Conservation (phyloP, 805 yeast genomes). For the Scheffersomyces lignosus region DNA sequence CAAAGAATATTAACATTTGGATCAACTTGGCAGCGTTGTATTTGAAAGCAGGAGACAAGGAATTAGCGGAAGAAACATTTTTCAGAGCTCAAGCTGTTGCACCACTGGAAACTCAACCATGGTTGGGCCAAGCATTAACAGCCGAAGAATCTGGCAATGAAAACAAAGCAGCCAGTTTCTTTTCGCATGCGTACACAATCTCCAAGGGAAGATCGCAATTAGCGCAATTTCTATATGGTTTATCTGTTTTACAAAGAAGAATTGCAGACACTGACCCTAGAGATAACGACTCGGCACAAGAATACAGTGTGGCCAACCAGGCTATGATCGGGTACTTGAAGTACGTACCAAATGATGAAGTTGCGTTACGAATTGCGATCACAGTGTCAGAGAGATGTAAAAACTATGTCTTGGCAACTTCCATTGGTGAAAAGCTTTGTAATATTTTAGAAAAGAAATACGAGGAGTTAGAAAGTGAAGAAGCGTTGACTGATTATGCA, state of each 20-base stretch:
- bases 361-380: constrained; percentile 57
- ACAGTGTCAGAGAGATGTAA: constrained; percentile 69
- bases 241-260: constrained; percentile 50
- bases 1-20: constrained; percentile 73
- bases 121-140: constrained; percentile 84
- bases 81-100: constrained; percentile 75
- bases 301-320: constrained; percentile 61
- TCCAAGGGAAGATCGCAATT: constrained; percentile 72
- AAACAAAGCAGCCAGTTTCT: constrained; percentile 53
- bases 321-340: constrained; percentile 69
- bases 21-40: constrained; percentile 78
- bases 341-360: constrained; percentile 56
- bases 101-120: constrained; percentile 72
- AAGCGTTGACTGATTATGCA: constrained; percentile 50
- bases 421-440: constrained; percentile 48
- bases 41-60: constrained; percentile 63
- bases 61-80: constrained; percentile 72
- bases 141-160: constrained; percentile 51
- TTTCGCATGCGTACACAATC: constrained; percentile 76
- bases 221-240: constrained; percentile 73
- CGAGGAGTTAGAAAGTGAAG: constrained; percentile 53
- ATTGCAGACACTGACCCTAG: constrained; percentile 47
- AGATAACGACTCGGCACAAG: constrained; percentile 61
- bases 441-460: constrained; percentile 52
- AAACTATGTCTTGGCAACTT: constrained; percentile 55